Percentiles rank a stretch among this genome's conserved stretches.
These are phyloP conservation scores for Ceratocystis diversiconidia DNA, from an alignment of 2,329 filamentous ascomycete genomes.

Conservation along the genomic window DNA sequence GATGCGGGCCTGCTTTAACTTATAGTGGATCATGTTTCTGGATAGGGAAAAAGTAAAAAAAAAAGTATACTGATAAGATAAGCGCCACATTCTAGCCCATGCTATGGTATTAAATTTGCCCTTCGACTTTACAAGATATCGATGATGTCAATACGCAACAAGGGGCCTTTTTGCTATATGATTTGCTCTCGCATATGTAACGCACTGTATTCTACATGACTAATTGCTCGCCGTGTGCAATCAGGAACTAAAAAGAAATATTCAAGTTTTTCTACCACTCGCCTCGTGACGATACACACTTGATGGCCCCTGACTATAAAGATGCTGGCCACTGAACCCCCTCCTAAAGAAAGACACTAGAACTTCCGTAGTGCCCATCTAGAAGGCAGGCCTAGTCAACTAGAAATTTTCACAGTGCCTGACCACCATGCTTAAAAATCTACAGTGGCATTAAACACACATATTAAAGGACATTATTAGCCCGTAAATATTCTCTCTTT, in stretches of 20 bases:
- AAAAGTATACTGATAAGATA: constrained; percentile 9
- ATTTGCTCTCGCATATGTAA: too few relatives aligned
- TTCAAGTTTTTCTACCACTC: background rate
- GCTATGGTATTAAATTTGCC: background rate
- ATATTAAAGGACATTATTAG: too few relatives aligned
- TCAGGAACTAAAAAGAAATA: background rate
- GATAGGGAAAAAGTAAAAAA: background rate
- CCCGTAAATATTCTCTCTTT: background rate
- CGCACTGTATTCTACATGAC: too few relatives aligned
- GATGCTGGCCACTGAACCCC: background rate
- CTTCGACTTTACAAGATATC: background rate
- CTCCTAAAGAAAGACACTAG: background rate
- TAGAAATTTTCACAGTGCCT: constrained; percentile 2
- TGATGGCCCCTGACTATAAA: background rate
- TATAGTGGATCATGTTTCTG: background rate
- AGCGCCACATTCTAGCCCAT: constrained; percentile 12
- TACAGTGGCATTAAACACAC: background rate
- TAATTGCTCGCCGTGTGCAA: too few relatives aligned
- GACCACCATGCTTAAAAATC: background rate
- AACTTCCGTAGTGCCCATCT: background rate
- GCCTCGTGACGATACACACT: background rate
- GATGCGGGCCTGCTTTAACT: background rate
- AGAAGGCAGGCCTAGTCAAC: background rate
- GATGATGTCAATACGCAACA: constrained; percentile 9
- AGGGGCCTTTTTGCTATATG: background rate